Base-by-base conservation (phyloP, 371 early-diverging fungal genomes). In the Mucor plumbeus region DNA sequence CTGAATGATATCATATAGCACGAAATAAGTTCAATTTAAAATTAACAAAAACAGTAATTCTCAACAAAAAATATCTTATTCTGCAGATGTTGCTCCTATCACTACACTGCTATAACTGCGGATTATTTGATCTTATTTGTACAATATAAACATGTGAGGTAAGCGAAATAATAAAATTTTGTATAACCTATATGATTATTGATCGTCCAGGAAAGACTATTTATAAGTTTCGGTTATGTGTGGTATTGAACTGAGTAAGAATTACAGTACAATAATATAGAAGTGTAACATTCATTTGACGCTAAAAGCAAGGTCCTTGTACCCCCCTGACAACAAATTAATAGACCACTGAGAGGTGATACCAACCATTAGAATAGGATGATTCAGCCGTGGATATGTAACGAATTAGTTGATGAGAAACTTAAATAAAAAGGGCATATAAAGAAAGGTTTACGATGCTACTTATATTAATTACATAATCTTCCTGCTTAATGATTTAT, bases 171-270 rank as follows among this genome's bases (percentile, higher is more conserved):
- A 15, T 9, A 38, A 35, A 19, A n/a, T 38, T 38, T 35, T 55
- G 31, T 33, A 31, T 33, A 15, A 55, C 33, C 3, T 55, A 11
- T 8, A n/a, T n/a, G 44, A 44, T 44, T 0, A 11, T 11, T 50
- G 59, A 59, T 59, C 59, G 59, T 59, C 59, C 59, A 26, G 35
- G 38, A 26, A 50, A 50, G 13, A 50, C 19, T 50, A 50, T 50
- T 50, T 50, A 50, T 26, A 21, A 50, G 26, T 50, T 9, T 50
- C 26, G 2, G 50, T 21, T 21, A 26, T 26, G 26, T 21, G 19
- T 50, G 50, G 26, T 50, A 50, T 50, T 50, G 44, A 44, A 7
- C 26, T 50, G 50, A 50, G 50, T 11, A 26, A 50, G 50, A 50
- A 50, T 8, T 19, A 26, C 26, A 44, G n/a, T 44, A 44, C 44